Evolutionary conservation across 371 early-diverging fungal genomes (phyloP).

Genomic region (Batkoa obscura): DNA sequence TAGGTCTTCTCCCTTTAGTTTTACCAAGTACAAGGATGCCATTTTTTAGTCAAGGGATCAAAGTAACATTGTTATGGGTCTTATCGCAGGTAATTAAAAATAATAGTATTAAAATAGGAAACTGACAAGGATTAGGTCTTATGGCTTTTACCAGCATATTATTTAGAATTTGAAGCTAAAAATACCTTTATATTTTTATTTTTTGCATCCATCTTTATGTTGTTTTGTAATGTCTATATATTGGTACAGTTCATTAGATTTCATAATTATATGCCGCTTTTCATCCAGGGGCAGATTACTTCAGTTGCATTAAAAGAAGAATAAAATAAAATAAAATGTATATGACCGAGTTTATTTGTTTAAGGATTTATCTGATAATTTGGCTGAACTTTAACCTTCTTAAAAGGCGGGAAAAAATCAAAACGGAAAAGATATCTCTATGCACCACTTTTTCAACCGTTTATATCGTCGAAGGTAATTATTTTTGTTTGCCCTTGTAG

Average conservation of each 20-base stretch:
- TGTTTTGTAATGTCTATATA: conserved; percentile 44
- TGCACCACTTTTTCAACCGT: too few relatives aligned
- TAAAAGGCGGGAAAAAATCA: too few relatives aligned
- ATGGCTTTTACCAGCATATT: conserved; percentile 68
- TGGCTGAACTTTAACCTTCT: too few relatives aligned
- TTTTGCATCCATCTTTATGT: conserved; percentile 48
- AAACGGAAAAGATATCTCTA: too few relatives aligned
- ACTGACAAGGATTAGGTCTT: conserved; percentile 31
- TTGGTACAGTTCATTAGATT: conserved; percentile 32
- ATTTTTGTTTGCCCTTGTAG: too few relatives aligned
- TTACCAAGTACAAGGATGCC: conserved; percentile 40
- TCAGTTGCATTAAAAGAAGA: too few relatives aligned
- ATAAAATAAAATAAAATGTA: too few relatives aligned
- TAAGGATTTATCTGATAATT: too few relatives aligned
- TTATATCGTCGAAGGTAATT: too few relatives aligned
- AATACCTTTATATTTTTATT: conserved; percentile 61
- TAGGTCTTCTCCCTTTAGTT: conserved; percentile 73
- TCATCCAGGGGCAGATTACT: too few relatives aligned
- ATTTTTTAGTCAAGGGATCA: conserved; percentile 10
- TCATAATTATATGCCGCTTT: conserved; percentile 31
- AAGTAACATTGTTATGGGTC: conserved; percentile 30
- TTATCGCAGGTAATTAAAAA: conserved; percentile 27
- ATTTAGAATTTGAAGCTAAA: conserved; percentile 66
- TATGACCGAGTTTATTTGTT: too few relatives aligned
- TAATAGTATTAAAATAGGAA: neutral